Evolutionary conservation across 1,284 basidiomycete genomes (phyloP).

Genomic region (Microstroma glucosiphilum): DNA sequence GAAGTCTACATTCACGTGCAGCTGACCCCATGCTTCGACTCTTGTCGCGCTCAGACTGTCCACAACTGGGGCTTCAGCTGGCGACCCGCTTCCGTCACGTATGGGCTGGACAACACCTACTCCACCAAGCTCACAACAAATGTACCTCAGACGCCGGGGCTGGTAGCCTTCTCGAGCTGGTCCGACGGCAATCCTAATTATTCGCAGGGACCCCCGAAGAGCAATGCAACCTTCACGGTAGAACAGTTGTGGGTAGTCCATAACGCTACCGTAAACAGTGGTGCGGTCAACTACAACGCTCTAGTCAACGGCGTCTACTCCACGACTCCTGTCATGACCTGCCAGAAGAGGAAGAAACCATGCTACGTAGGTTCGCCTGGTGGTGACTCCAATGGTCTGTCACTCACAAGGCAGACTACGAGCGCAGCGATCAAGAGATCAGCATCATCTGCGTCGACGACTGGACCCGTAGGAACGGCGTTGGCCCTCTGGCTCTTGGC

Average conservation of each 20-base stretch:
- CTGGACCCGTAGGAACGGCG: too few relatives aligned
- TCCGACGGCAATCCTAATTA: constrained; percentile 3
- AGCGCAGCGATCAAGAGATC: too few relatives aligned
- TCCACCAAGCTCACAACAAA: neutral
- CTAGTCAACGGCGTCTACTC: neutral
- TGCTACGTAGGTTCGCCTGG: neutral
- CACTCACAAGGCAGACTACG: neutral
- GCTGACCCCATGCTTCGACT: too few relatives aligned
- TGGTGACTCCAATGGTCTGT: neutral
- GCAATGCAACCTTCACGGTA: neutral
- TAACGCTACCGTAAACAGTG: neutral
- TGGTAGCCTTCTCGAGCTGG: constrained; percentile 9
- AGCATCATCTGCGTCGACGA: too few relatives aligned
- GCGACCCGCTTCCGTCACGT: neutral
- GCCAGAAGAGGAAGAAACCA: neutral
- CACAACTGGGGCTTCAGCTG: constrained; percentile 2
- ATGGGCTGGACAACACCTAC: constrained; percentile 7
- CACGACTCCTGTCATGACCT: neutral
- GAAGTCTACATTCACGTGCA: too few relatives aligned
- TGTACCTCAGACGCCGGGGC: constrained; percentile 6
- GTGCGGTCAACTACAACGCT: neutral
- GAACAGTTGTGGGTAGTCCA: neutral
- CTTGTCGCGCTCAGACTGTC: too few relatives aligned
- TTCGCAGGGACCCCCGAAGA: neutral
- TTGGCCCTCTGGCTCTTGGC: too few relatives aligned